Evolutionary conservation across 345 rosid genomes (phyloP), one percentile per base, ranked within the genome.

Genomic region (Aethionema arabicum): DNA sequence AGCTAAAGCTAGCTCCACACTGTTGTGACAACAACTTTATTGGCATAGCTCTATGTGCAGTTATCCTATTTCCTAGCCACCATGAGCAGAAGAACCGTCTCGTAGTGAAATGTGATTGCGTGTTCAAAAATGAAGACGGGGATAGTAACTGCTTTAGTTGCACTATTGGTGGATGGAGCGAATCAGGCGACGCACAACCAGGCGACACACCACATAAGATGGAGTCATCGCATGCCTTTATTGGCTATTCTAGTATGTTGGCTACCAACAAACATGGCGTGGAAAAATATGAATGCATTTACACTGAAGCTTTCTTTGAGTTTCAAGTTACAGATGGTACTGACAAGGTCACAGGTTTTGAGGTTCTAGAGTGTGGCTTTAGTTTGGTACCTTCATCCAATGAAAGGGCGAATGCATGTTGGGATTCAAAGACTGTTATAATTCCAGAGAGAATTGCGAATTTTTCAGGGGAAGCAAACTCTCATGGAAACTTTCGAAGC

Each of bases 291-390:
- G 60, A 62, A 59, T 53, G 61, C 54, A 4, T 0, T 35, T 0
- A 0, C 6, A 54, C 52, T 2, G 14, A 64, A 0, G 11, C 44
- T 5, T 53, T 45, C 0, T 0, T 65, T 44, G 37, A 53, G 0
- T 65, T 65, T 54, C 37, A 65, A 54, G 46, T 65, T 10, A 65
- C 69, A 54, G 69, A 65, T 44, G 54, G 69, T 10, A 27, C 8
- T 0, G 0, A 54, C 0, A 54, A 0, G 31, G 0, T 65, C 4
- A 5, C 0, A 52, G 5, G 11, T 9, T 65, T 13, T 3, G 4
- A 54, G 54, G 61, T 65, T 16, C 3, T 33, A 8, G 45, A 35
- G 6, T 44, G 69, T 54, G 69, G 69, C 46, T 65, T 54, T 44
- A 54, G 46, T 8, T 44, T 65, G 30, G 3, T 44, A 0, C 45